Evolutionary conservation across 2,329 filamentous ascomycete species (phyloP), one percentile per base, ranked within the genome.

Genomic region (Grosmannia serpens): DNA sequence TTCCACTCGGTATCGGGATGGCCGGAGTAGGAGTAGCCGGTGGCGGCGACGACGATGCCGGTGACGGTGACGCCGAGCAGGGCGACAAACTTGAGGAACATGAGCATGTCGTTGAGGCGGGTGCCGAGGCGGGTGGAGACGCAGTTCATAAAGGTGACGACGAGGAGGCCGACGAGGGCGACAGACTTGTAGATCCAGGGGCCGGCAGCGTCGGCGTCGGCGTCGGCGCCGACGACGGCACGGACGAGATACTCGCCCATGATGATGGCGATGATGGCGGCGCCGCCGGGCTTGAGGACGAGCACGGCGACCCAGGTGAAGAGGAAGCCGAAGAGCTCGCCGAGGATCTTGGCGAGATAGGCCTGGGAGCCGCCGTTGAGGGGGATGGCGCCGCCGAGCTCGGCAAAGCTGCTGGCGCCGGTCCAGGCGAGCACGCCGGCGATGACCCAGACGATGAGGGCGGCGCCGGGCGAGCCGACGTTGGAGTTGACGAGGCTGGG

Each of bases 171-270:
- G 9, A 83, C 75, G 60, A 97, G 71, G 1, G 91, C 94, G 35
- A 96, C 88, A 2, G 78, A 81, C 75, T 97, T 99, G 76, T 89
- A 91, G 67, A 96, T 82, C 91, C 92, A 97, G 1, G 85, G 82
- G 67, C 83, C 94, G 58, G 91, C 81, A 26, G 84, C 84, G 66
- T 88, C 85, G 27, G 84, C 84, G 66, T 88, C 85, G 2, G 88
- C 88, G 59, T 96, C 89, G n/a, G 91, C 85, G 10, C 91, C 91
- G 60, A 95, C 86, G 50, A 88, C 80, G 17, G 91, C 91, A 53
- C 91, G 82, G 57, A 96, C 89, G n/a, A 96, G 76, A 69, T 99
- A 99, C 73, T 99, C 94, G 50, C 94, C 94, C 77, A 97, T 96
- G 67, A 99, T 96, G 65, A 99, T 96, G 64, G 92, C 82, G 63